phyloP scores from a whole-genome alignment of 345 rosid species.

The Laguncularia racemosa region DNA sequence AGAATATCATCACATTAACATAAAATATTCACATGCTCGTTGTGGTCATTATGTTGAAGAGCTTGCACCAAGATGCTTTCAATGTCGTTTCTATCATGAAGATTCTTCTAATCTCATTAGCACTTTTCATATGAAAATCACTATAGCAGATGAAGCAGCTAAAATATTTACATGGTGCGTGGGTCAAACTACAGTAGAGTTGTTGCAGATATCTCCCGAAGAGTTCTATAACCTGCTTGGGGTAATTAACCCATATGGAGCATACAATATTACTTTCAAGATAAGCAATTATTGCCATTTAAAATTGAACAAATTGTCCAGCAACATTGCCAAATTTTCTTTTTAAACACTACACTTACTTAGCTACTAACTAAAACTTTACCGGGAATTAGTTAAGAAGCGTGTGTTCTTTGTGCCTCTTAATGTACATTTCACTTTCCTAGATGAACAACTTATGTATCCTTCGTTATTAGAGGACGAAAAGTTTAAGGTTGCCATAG shows the following conservation, averaged over 20 bases:
- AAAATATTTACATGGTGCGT: slow-evolving; percentile 67
- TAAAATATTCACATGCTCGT: slow-evolving; percentile 43
- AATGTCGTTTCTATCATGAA: slow-evolving; percentile 64
- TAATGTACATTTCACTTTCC: slow-evolving; percentile 5
- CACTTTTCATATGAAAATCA: slow-evolving; percentile 58
- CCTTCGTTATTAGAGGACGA: slow-evolving; percentile 72
- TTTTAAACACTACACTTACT: too few relatives aligned
- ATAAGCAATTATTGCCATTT: too few relatives aligned
- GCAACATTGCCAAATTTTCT: too few relatives aligned
- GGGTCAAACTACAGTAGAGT: slow-evolving; percentile 77
- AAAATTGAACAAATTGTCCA: neutral
- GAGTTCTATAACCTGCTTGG: slow-evolving; percentile 80
- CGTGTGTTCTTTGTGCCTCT: too few relatives aligned
- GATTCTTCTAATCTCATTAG: slow-evolving; percentile 41
- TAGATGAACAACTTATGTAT: slow-evolving; percentile 87
- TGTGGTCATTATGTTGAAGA: slow-evolving; percentile 66
- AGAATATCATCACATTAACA: slow-evolving; percentile 50
- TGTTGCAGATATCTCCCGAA: slow-evolving; percentile 80
- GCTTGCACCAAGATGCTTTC: slow-evolving; percentile 23
- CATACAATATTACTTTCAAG: too few relatives aligned
- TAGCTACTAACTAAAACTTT: neutral
- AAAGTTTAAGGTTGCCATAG: slow-evolving; percentile 65
- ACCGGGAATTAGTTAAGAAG: neutral
- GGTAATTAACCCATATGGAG: slow-evolving; percentile 27
- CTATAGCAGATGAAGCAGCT: slow-evolving; percentile 54